Evolutionary conservation across 2,329 filamentous ascomycete genomes (phyloP).

Genomic region (Sporothrix protearum): DNA sequence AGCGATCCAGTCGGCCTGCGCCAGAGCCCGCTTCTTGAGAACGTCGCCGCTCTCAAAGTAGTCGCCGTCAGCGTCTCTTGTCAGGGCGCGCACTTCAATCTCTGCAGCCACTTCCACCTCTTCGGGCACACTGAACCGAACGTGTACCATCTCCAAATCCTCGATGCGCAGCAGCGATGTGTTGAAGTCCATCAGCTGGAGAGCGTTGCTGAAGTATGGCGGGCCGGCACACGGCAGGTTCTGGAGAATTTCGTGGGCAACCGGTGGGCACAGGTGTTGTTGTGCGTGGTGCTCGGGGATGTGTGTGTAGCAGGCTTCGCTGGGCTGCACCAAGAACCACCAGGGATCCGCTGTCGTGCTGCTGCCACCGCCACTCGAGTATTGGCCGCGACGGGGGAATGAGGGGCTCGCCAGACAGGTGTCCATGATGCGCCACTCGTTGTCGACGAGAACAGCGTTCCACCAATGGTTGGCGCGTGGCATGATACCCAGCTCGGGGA

Average conservation of each 20-base stretch:
- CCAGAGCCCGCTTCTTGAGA: conserved; percentile 78
- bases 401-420: conserved; percentile 89
- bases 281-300: conserved; percentile 82
- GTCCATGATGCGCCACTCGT: conserved; percentile 95
- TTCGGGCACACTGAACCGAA: conserved; percentile 80
- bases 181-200: conserved; percentile 85
- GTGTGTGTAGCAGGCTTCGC: conserved; percentile 93
- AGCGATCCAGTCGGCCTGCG: conserved; percentile 82
- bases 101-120: conserved; percentile 92
- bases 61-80: conserved; percentile 82
- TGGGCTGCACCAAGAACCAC: conserved; percentile 89
- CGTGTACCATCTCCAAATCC: conserved; percentile 86
- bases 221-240: conserved; percentile 83
- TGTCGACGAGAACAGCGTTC: conserved; percentile 90
- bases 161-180: conserved; percentile 82
- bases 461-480: conserved; percentile 95
- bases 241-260: conserved; percentile 79
- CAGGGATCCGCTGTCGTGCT: conserved; percentile 73
- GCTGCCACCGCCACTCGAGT: conserved; percentile 60
- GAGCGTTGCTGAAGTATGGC: conserved; percentile 75
- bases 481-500: conserved; percentile 73
- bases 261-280: conserved; percentile 87
- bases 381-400: conserved; percentile 73
- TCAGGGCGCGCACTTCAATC: conserved; percentile 78
- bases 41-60: conserved; percentile 88